Conservation (phyloP, 768 basidiomycete genomes). For the Podaxis sp. region DNA sequence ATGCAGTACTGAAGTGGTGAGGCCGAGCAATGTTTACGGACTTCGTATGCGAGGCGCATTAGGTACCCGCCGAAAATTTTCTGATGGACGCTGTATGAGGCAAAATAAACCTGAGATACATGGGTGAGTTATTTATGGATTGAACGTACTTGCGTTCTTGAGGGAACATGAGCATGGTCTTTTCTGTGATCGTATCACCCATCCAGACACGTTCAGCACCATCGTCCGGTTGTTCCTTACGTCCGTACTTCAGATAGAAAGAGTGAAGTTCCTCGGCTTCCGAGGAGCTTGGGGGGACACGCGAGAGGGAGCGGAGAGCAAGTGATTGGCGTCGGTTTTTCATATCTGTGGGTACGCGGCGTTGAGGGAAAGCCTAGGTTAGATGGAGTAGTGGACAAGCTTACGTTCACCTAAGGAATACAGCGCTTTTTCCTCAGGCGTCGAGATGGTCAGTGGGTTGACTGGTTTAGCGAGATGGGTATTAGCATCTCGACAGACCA, state of each 20-base stretch:
- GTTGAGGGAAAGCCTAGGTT: neutral
- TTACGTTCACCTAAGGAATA: constrained; percentile 67
- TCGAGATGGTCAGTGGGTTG: constrained; percentile 57
- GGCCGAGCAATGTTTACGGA: constrained; percentile 22
- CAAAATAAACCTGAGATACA: neutral
- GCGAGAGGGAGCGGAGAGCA: constrained; percentile 59
- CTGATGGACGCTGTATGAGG: constrained; percentile 58
- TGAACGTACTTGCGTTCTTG: constrained; percentile 74
- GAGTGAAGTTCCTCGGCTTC: constrained; percentile 72
- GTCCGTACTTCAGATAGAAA: constrained; percentile 61
- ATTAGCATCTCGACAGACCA: constrained; percentile 77
- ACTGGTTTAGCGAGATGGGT: constrained; percentile 65
- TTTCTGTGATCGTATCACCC: constrained; percentile 69
- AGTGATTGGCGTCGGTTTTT: constrained; percentile 54
- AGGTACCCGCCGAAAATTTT: constrained; percentile 79
- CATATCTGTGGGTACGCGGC: constrained; percentile 40
- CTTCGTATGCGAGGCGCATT: constrained; percentile 72
- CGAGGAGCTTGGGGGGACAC: constrained; percentile 68
- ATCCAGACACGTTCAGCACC: constrained; percentile 60
- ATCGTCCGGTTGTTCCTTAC: constrained; percentile 24
- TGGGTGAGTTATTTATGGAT: neutral
- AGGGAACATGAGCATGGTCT: constrained; percentile 77
- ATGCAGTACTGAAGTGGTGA: neutral
- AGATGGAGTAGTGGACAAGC: constrained; percentile 18
- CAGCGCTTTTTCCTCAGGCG: constrained; percentile 61